Base-by-base conservation (phyloP, 192 early-diverging fungal genomes). In the Backusella westeae region DNA sequence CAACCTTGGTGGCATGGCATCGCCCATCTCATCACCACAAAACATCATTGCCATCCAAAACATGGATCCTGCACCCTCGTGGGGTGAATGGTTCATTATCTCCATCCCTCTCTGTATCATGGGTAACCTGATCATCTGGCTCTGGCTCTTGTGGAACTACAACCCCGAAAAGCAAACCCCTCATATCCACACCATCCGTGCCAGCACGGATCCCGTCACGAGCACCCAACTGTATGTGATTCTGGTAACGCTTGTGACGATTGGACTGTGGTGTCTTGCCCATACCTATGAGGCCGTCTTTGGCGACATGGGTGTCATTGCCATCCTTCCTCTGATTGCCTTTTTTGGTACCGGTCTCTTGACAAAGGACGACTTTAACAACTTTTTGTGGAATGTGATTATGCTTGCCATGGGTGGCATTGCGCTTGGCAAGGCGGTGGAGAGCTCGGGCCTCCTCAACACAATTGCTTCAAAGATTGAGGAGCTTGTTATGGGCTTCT, bases 1-100 rank as follows among this genome's bases (percentile, higher is more conserved):
- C 17, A 99, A 99, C 66, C 89, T 99, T 23, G 97, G 97, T 66
- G 97, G 97, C 34, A 99, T 99, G 97, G 93, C 97, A 3, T 95
- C 94, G 21, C 97, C 97, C 14, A 99, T 99, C 75, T 91, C 95
- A 19, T 96, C 94, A 17, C 97, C 97, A n/a, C 97, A 99, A 78
- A 99, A 99, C 85, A 95, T 96, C 71, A 94, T 99, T 74, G 95
- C 97, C 8, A 95, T 99, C 72, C 89, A 92, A 72, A 96, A 91
- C 72, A 99, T 99, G 96, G 80, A 88, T 32, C 97, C 96, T 14
- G 75, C 90, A 6, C 95, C 95, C 1, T 90, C 93, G 41, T 99
- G 97, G 97, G 80, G 86, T 34, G 88, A 97, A 81, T 99, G 96
- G 95, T 96, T 97, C 79, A 79, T 88, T 4, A 89, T 99, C 36